Evolutionary conservation across 140 eudicot species (phyloP), one percentile per base, ranked within the genome.

Genomic region (Stevia rebaudiana): DNA sequence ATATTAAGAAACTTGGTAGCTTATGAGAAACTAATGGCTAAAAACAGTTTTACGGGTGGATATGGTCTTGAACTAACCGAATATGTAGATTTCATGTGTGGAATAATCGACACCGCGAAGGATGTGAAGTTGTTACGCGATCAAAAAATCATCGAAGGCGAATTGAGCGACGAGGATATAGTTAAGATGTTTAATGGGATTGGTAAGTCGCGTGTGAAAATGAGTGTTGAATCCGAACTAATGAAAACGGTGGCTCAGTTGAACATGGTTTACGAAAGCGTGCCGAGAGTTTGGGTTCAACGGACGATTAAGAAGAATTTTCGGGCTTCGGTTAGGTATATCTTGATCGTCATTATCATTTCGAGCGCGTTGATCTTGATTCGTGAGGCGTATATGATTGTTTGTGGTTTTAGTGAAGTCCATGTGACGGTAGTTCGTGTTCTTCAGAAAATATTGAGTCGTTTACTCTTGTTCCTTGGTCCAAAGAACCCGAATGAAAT

Each of bases 131-230:
- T 79, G 40, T 66, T 82, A 3, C 74, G 64, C 15, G 67, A 79
- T 0, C 64, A 31, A 8, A 61, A 48, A 4, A 65, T 82, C 19
- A 63, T 82, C 0, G 8, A 24, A 13, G 66, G 74, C 5, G 74
- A 65, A 17, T 43, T 74, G 58, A 3, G 30, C 0, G 76, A 74
- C 33, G 67, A 62, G 3, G 79, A 79, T 21, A 67, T 79, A 2
- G 84, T 66, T 2, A 50, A 69, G 7, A 4, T 82, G 17, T 82
- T 79, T 61, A 82, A 82, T 22, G 84, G 88, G 73, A 79, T 79
- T 10, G 66, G 70, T n/a, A 82, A 48, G 63, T 55, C 84, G 5
- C n/a, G 6, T 23, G 43, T 54, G 52, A 75, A 60, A 19, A 46
- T 55, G 73, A 73, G 43, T 3, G 52, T 56, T 17, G 66, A 63